Conservation (phyloP, 164 flowering plant species). For the Magnolia sinica region DNA sequence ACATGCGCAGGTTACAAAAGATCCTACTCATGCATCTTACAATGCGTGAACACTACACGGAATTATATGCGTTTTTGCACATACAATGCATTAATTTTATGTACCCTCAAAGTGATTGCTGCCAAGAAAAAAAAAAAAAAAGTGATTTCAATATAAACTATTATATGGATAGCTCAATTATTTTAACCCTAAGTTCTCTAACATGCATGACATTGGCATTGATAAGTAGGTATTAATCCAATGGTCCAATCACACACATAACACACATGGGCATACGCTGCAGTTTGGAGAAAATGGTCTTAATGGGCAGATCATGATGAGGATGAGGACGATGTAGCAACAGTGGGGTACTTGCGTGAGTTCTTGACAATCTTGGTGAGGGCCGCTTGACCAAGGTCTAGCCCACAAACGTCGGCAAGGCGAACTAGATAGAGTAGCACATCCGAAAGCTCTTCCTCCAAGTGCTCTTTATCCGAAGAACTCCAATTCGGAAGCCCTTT, state of each 20-base stretch:
- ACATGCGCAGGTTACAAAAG: no score
- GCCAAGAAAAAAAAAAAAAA: no score
- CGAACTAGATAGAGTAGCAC: slow-evolving; percentile 47
- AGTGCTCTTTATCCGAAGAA: slow-evolving; percentile 37
- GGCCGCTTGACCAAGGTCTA: slow-evolving; percentile 54
- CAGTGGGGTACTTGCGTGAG: slow-evolving; percentile 34
- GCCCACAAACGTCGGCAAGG: slow-evolving; percentile 48
- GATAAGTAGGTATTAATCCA: not conserved
- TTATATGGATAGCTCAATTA: no score
- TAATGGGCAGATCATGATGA: not conserved
- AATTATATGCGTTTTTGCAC: no score
- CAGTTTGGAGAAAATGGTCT: not conserved
- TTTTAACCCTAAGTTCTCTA: no score
- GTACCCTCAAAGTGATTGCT: no score
- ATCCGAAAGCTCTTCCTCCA: slow-evolving; percentile 53
- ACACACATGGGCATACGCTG: not conserved
- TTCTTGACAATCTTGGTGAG: slow-evolving; percentile 38
- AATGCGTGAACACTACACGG: no score
- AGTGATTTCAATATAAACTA: no score
- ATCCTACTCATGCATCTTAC: no score
- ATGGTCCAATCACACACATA: not conserved
- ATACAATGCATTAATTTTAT: no score
- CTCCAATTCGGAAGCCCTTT: slow-evolving; percentile 48
- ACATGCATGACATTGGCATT: not conserved
- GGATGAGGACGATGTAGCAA: slow-evolving; percentile 1